Percentiles rank a stretch among this genome's conserved stretches.
Evolutionary conservation across 2,329 filamentous ascomycete species (phyloP).

Genomic region (Verruconis gallopava): DNA sequence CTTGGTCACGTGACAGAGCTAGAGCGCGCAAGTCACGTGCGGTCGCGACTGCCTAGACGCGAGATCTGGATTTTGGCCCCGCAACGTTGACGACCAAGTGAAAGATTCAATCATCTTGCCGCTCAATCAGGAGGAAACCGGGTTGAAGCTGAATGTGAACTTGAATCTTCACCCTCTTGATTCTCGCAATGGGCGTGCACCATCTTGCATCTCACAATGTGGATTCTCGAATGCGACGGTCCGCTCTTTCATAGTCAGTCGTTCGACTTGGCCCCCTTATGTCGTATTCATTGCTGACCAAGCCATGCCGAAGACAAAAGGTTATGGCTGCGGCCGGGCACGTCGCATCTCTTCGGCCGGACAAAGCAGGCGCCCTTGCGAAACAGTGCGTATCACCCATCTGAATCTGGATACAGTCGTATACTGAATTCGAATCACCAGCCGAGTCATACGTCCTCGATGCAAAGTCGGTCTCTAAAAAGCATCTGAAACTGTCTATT

Average conservation of each 20-base stretch:
- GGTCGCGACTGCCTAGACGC: too few relatives aligned
- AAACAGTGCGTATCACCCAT: background rate
- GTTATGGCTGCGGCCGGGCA: conserved; percentile 9
- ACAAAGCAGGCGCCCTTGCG: background rate
- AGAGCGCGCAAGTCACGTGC: too few relatives aligned
- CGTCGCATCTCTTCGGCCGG: conserved; percentile 3
- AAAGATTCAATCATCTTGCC: too few relatives aligned
- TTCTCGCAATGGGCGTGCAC: too few relatives aligned
- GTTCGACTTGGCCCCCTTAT: too few relatives aligned
- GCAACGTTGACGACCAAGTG: too few relatives aligned
- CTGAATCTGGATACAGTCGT: background rate
- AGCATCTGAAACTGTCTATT: conserved; percentile 71
- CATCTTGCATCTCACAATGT: too few relatives aligned
- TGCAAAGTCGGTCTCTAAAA: conserved; percentile 73
- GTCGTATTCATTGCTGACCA: background rate
- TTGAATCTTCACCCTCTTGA: too few relatives aligned
- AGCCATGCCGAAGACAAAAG: conserved; percentile 2
- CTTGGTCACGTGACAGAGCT: too few relatives aligned
- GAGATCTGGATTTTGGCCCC: too few relatives aligned
- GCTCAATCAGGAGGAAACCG: too few relatives aligned
- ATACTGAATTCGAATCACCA: background rate
- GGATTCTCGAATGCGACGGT: conserved; percentile 7
- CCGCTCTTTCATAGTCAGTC: conserved; percentile 2
- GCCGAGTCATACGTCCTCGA: conserved; percentile 37
- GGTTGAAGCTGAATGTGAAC: too few relatives aligned